These are phyloP conservation scores for Metschnikowia kofuensis DNA, from an alignment of 805 yeast species.

Conservation along the genomic window DNA sequence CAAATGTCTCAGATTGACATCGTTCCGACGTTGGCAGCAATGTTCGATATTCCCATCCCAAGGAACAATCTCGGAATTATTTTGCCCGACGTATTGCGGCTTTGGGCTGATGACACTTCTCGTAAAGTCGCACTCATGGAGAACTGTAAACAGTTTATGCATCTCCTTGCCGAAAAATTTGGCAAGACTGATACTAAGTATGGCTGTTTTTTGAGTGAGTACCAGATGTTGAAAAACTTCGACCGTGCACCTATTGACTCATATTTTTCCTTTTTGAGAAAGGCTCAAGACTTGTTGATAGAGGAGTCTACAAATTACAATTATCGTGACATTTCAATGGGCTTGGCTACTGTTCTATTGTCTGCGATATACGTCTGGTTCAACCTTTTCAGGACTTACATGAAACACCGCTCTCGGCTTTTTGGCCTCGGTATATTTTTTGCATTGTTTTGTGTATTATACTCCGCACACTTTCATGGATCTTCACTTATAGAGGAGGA, in stretches of 20 bases:
- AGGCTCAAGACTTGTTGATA: slow-evolving; percentile 50
- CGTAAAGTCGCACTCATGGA: slow-evolving; percentile 41
- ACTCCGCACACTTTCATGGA: slow-evolving; percentile 79
- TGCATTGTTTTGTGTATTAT: slow-evolving; percentile 38
- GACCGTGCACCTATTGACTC: slow-evolving; percentile 15
- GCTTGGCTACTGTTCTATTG: slow-evolving; percentile 15
- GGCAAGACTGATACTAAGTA: slow-evolving; percentile 16
- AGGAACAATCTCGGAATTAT: slow-evolving; percentile 72
- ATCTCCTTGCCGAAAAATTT: slow-evolving; percentile 42
- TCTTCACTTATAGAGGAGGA: slow-evolving; percentile 83
- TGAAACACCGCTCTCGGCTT: not conserved
- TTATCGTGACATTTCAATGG: slow-evolving; percentile 42
- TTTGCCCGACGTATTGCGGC: slow-evolving; percentile 51
- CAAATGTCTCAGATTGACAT: slow-evolving; percentile 65
- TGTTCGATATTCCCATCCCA: slow-evolving; percentile 67
- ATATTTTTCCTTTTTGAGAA: slow-evolving; percentile 36
- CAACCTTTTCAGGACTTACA: not conserved
- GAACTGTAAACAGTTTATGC: slow-evolving; percentile 56
- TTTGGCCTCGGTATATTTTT: slow-evolving; percentile 4
- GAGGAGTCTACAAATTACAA: slow-evolving; percentile 73
- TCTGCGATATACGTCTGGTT: slow-evolving; percentile 6
- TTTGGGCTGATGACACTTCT: slow-evolving; percentile 43
- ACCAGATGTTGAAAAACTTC: slow-evolving; percentile 4
- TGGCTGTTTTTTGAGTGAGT: slow-evolving; percentile 15
- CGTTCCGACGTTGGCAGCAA: slow-evolving; percentile 64